These are phyloP conservation scores for Nitzschia sp. DNA, from an alignment of 108 stramenopile genomes.

Conservation along the genomic window DNA sequence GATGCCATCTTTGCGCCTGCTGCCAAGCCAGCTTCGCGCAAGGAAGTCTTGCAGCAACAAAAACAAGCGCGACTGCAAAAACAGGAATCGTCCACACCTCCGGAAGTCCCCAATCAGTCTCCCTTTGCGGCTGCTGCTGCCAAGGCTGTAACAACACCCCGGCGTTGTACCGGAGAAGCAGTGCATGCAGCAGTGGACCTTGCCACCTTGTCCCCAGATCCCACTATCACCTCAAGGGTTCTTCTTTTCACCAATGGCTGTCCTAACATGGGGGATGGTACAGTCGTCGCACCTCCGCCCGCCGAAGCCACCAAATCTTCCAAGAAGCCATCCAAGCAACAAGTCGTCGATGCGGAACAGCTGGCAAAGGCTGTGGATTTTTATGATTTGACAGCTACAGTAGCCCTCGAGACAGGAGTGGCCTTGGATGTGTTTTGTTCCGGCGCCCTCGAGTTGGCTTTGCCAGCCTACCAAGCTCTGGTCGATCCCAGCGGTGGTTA, in stretches of 20 bases:
- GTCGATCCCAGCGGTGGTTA: constrained; percentile 63
- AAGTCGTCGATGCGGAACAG: constrained; percentile 39
- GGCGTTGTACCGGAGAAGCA: constrained; percentile 52
- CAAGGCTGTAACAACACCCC: constrained; percentile 3
- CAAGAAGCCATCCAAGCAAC: constrained; percentile 4
- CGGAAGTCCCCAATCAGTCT: constrained; percentile 20
- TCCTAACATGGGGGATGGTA: constrained; percentile 55
- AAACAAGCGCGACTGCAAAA: constrained; percentile 40
- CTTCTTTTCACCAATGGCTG: constrained; percentile 67
- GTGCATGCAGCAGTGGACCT: constrained; percentile 52
- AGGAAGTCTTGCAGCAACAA: constrained; percentile 38
- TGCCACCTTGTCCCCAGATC: constrained; percentile 1
- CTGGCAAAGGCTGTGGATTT: constrained; percentile 40
- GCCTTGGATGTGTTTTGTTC: constrained; percentile 53
- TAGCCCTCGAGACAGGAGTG: constrained; percentile 39
- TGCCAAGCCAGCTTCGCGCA: constrained; percentile 15
- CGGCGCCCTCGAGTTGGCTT: constrained; percentile 41
- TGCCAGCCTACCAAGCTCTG: constrained; percentile 53
- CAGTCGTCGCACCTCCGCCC: constrained; percentile 24
- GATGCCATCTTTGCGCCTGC: constrained; percentile 41
- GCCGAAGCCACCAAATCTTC: background rate
- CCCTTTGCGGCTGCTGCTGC: constrained; percentile 35
- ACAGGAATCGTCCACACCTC: background rate
- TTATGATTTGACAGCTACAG: constrained; percentile 33
- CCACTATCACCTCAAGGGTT: constrained; percentile 37